Evolutionary conservation across 768 basidiomycete species (phyloP).

Genomic region (Russula vinacea): DNA sequence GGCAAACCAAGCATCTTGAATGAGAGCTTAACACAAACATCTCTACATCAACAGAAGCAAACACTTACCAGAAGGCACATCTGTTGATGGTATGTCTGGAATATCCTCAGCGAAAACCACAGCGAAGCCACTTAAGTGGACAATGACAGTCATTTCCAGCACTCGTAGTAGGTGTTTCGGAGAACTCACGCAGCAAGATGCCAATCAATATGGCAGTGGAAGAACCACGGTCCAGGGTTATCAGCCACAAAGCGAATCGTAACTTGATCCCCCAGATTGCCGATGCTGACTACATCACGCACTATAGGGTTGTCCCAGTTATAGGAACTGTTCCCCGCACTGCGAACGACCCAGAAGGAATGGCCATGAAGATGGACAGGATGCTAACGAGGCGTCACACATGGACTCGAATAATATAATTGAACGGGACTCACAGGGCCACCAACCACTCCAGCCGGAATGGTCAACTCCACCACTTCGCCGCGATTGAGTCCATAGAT

Average conservation of each 20-base stretch:
- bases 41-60: too few species aligned
- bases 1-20: too few species aligned
- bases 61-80: neutral
- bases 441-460: neutral
- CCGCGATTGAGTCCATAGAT: neutral
- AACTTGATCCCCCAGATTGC: neutral
- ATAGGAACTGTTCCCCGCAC: neutral
- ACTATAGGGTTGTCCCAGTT: neutral
- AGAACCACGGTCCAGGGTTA: constrained; percentile 1
- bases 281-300: neutral
- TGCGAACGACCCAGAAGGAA: neutral
- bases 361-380: neutral
- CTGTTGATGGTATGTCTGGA: constrained; percentile 1
- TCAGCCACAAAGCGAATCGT: constrained; percentile 5
- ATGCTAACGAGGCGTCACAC: neutral
- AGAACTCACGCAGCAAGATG: neutral
- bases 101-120: neutral
- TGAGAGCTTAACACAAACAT: too few species aligned
- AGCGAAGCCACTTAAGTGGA: constrained; percentile 8
- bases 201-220: constrained; percentile 4
- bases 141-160: too few species aligned
- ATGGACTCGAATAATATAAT: neutral
- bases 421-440: neutral
- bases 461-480: neutral
- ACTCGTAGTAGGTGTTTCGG: too few species aligned